Base-by-base conservation (phyloP, 768 basidiomycete species). In the Auricularia auricula-judae region DNA sequence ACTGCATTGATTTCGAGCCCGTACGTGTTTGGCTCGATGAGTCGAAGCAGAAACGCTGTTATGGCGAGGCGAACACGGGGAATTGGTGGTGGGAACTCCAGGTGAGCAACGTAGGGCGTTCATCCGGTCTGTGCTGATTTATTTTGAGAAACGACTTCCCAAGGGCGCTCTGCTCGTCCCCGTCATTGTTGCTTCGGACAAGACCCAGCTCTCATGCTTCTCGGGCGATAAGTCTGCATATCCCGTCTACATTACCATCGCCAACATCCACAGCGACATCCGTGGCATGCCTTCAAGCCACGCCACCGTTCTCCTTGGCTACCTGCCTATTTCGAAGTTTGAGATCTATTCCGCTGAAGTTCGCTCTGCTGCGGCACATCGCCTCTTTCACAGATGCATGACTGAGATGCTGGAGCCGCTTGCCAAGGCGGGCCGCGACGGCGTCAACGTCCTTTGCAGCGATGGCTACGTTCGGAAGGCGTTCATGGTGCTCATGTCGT, bases 241-340 rank as follows among this genome's bases (percentile, higher is more conserved):
- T 67, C 81, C 81, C 0, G 75, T 82, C 0, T 82, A 82, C 66
- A 65, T 80, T 0, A 77, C 78, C 2, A 70, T 80, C 36, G 79
- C 77, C 0, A 79, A 79, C 63, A 70, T 82, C 3, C 72, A 74
- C 0, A 81, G 80, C 62, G 68, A 73, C 1, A 73, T 79, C 12
- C 68, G 76, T 0, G 67, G 74, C 0, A 70, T 80, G 63, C 77
- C 78, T 1, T 76, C 74, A 0, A 23, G 63, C 3, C 72, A 72
- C 18, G 78, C 75, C 0, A 71, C 68, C 11, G 67, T 80, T 0
- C 69, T 80, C 0, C 21, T 82, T 0, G 80, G 71, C 0, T 81
- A 81, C 65, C 71, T 81, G 1, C 74, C 78, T 0, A 72, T 76
- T 0, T 66, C 70, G 0, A 75, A 75, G 53, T 67, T 80, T 0